These are phyloP conservation scores for Herpetomonas muscarum DNA, from an alignment of 208 protist species.

Conservation along the genomic window DNA sequence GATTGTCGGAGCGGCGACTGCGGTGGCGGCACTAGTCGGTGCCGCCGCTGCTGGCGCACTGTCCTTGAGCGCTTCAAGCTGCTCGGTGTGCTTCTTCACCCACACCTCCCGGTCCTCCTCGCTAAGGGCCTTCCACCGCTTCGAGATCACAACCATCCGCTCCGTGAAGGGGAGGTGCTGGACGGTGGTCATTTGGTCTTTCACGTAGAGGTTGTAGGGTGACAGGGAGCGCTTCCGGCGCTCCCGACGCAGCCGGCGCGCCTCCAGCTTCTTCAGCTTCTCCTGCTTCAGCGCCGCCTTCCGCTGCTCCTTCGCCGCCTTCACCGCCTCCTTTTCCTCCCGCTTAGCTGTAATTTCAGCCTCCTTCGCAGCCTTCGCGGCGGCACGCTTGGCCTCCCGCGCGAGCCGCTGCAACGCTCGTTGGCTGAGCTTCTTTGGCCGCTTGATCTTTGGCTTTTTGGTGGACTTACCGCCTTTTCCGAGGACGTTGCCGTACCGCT, in stretches of 20 bases:
- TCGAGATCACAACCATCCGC: conserved; percentile 47
- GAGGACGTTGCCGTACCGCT: neutral
- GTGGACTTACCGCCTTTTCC: neutral
- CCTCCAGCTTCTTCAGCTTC: conserved; percentile 10
- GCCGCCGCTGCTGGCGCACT: neutral
- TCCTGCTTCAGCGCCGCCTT: conserved; percentile 2
- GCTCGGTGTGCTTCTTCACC: neutral
- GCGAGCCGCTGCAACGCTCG: neutral
- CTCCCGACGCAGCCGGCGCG: neutral
- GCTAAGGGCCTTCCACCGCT: conserved; percentile 46
- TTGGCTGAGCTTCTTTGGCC: neutral
- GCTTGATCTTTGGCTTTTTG: neutral
- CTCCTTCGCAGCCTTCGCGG: neutral
- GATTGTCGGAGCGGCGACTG: too few relatives aligned
- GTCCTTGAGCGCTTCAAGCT: neutral
- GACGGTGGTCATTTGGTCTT: conserved; percentile 59
- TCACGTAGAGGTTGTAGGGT: conserved; percentile 57
- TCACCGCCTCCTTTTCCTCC: conserved; percentile 8
- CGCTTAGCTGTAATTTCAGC: conserved; percentile 8
- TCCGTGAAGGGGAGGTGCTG: conserved; percentile 39
- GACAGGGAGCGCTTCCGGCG: conserved; percentile 13
- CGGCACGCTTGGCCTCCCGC: neutral
- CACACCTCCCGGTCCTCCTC: conserved; percentile 18
- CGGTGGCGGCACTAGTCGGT: neutral
- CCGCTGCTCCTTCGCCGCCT: neutral